Base-by-base conservation (phyloP, 768 basidiomycete genomes). In the Phlebiopsis flavidoalba region DNA sequence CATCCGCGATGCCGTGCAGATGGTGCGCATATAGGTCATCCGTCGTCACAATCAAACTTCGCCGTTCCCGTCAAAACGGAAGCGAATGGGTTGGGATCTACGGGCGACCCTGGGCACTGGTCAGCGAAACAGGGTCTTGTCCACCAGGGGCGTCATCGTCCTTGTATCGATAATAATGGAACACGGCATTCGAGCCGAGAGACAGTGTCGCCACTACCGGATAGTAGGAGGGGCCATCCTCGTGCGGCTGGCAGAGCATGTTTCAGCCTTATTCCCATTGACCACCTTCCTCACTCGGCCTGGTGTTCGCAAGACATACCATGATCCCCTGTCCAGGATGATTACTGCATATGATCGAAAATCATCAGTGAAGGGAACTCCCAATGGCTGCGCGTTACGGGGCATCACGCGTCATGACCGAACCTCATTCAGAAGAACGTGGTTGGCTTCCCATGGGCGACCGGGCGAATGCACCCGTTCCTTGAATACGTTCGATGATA, bases 191-290 rank as follows among this genome's bases (percentile, higher is more conserved):
- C 1, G 92, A 90, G 46, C 88, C 87, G 60, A 97, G 75, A 14
- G 95, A 94, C 53, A 98, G 75, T n/a, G 95, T 97, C 1, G 92
- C 88, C 0, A 97, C 95, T 5, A 89, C 84, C 0, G 95, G 92
- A 67, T 86, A 76, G 74, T 96, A 98, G 17, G 87, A 83, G 1
- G 93, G 89, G 0, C 95, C 94, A 71, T 98, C 95, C 76, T 96
- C 87, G 67, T 97, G 95, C 1, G 93, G 92, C 92, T 95, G 72
- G 51, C 49, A 10, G 53, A 62, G 36, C 53, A 22, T 31, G 17
- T 6, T 11, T n/a, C 7, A 33, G 17, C 40, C 14, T 53, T 17
- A 53, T 6, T 31, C 26, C 14, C 15, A 36, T 12, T 53, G 58
- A 22, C 47, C n/a, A n/a, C n/a, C n/a, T n/a, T n/a, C n/a, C 15